Percentiles rank a stretch among this genome's conserved stretches.
Conservation (phyloP, 179 eudicot genomes). For the Actinidia polygama region DNA sequence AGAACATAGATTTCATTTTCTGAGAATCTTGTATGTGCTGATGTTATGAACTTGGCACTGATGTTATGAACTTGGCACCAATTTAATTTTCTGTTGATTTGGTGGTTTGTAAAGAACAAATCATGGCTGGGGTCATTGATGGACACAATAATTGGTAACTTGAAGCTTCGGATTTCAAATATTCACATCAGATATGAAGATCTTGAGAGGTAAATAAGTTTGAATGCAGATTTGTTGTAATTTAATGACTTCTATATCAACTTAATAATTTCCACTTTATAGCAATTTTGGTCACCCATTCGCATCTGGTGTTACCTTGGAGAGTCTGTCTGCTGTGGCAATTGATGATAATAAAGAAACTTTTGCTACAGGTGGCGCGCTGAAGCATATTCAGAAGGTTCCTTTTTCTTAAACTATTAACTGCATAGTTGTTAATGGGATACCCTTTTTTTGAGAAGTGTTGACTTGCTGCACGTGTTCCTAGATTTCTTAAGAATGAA, state of each 20-base stretch:
- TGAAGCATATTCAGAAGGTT: constrained; percentile 90
- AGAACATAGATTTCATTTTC: too few relatives aligned
- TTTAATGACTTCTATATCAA: constrained; percentile 6
- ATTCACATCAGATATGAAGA: constrained; percentile 99
- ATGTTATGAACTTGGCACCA: background rate
- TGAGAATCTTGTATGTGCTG: background rate
- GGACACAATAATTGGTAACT: constrained; percentile 91
- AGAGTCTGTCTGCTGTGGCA: constrained; percentile 88
- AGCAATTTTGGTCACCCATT: constrained; percentile 95
- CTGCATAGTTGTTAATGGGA: background rate
- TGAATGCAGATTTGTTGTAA: constrained; percentile 16
- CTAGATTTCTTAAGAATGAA: background rate
- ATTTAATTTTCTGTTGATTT: constrained; percentile 22
- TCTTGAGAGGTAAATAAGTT: constrained; percentile 73
- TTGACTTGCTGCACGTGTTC: background rate
- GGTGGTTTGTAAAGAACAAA: constrained; percentile 58
- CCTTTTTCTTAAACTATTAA: constrained; percentile 7
- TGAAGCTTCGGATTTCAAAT: constrained; percentile 94
- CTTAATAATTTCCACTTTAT: constrained; percentile 34
- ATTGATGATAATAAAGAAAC: constrained; percentile 93
- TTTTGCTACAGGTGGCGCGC: constrained; percentile 89
- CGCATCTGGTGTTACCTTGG: constrained; percentile 93
- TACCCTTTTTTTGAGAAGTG: background rate
- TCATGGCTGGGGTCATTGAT: constrained; percentile 96
- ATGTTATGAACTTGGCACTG: too few relatives aligned